These are phyloP conservation scores for Gonium pectorale DNA, from an alignment of 139 green algal species.

Conservation along the genomic window DNA sequence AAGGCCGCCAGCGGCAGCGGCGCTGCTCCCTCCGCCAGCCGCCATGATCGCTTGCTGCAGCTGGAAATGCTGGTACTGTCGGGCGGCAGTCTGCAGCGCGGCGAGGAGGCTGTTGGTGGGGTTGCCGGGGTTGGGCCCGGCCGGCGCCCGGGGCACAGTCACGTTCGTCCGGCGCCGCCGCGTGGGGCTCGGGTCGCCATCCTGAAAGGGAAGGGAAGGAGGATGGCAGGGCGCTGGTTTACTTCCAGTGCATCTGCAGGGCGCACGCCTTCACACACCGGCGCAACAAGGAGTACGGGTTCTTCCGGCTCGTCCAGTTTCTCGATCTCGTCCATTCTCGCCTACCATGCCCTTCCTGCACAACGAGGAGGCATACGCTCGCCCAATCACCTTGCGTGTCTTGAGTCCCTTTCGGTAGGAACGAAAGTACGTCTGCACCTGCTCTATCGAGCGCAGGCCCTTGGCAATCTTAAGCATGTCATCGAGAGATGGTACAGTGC, in stretches of 20 bases:
- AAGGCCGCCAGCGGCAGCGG: background rate
- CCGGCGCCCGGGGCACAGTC: too few species aligned
- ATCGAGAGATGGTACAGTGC: slow-evolving; percentile 5
- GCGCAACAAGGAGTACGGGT: too few species aligned
- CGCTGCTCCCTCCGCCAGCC: too few species aligned
- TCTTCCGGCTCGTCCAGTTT: too few species aligned
- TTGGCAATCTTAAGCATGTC: slow-evolving; percentile 45
- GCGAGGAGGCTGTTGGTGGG: background rate
- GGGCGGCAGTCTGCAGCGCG: background rate
- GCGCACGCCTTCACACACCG: too few species aligned
- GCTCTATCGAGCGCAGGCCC: slow-evolving; percentile 31
- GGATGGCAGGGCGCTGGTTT: too few species aligned
- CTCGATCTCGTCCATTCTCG: too few species aligned
- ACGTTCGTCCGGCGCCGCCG: too few species aligned
- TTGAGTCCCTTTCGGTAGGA: slow-evolving; percentile 22
- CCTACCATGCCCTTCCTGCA: background rate
- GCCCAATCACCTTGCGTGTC: background rate
- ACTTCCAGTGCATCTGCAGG: too few species aligned
- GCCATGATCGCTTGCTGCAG: background rate
- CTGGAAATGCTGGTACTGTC: background rate
- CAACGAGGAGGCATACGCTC: background rate
- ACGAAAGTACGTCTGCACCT: slow-evolving; percentile 35
- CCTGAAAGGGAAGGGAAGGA: too few species aligned
- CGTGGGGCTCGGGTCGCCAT: too few species aligned
- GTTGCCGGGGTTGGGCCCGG: too few species aligned